Percentiles rank a stretch among this genome's conserved stretches.
Conservation (phyloP, 2,329 filamentous ascomycete genomes). For the Monascus ruber region DNA sequence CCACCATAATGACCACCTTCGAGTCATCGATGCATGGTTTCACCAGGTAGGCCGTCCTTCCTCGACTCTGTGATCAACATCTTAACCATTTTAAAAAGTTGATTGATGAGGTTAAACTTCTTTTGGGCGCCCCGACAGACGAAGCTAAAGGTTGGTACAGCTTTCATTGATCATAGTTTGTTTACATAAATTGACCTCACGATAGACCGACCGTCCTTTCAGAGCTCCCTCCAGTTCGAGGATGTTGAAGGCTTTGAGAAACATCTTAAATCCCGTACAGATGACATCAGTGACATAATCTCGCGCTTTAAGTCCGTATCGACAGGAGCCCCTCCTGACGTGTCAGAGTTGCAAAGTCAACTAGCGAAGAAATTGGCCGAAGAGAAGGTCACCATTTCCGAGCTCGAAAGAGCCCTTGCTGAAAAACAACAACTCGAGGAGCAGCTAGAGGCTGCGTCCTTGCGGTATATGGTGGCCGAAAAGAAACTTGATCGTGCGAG, state of each 20-base stretch:
- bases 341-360: slow-evolving; percentile 61
- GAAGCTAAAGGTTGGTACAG: slow-evolving; percentile 17
- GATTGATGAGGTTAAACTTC: slow-evolving; percentile 37
- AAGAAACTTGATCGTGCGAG: slow-evolving; percentile 85
- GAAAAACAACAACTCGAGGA: slow-evolving; percentile 81
- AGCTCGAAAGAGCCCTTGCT: slow-evolving; percentile 60
- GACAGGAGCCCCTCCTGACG: slow-evolving; percentile 48
- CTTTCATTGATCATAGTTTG: slow-evolving; percentile 1
- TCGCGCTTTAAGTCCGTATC: slow-evolving; percentile 51
- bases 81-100: slow-evolving; percentile 19
- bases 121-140: slow-evolving; percentile 21
- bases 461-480: slow-evolving; percentile 89
- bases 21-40: slow-evolving; percentile 87
- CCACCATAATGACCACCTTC: slow-evolving; percentile 85
- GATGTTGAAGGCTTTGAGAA: slow-evolving; percentile 56
- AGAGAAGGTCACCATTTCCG: slow-evolving; percentile 70
- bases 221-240: slow-evolving; percentile 44
- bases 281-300: slow-evolving; percentile 64
- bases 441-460: slow-evolving; percentile 74
- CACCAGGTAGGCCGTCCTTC: slow-evolving; percentile 55
- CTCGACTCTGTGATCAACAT: not conserved
- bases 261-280: slow-evolving; percentile 66
- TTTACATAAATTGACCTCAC: not conserved
- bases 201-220: slow-evolving; percentile 27
- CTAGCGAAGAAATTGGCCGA: slow-evolving; percentile 63